phyloP scores from a whole-genome alignment of 2,329 filamentous ascomycete genomes.

The Talaromyces sp. region DNA sequence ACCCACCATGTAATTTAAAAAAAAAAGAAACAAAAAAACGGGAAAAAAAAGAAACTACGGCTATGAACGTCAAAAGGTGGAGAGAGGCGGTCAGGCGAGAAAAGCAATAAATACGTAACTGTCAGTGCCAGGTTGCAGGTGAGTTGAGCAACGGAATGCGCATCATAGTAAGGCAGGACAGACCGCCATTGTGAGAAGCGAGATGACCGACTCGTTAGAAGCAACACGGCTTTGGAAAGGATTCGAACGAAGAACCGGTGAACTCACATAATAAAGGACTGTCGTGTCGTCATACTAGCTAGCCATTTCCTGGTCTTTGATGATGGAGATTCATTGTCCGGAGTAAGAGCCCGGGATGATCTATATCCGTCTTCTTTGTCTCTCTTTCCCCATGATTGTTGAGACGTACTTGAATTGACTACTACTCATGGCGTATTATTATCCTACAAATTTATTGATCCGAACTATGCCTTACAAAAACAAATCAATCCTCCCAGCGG shows the following conservation, averaged over 20 bases:
- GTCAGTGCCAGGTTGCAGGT: neutral
- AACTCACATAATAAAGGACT: neutral
- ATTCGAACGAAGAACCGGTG: neutral
- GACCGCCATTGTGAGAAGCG: constrained; percentile 9
- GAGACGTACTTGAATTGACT: neutral
- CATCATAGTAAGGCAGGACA: neutral
- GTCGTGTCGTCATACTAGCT: neutral
- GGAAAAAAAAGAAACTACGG: neutral
- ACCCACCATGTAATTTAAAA: neutral
- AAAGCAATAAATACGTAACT: constrained; percentile 3
- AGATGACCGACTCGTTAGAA: neutral
- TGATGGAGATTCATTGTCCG: neutral
- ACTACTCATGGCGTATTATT: neutral
- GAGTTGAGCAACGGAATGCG: neutral
- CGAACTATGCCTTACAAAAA: neutral
- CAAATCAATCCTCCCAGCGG: neutral
- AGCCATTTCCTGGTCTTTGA: neutral
- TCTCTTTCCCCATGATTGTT: neutral
- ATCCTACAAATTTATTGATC: neutral
- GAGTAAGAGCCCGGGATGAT: neutral
- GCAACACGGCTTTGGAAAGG: neutral
- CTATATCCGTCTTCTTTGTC: neutral
- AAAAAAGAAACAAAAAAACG: too few species aligned
- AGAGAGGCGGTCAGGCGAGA: constrained; percentile 11
- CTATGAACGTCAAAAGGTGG: neutral